Evolutionary conservation across 2,329 filamentous ascomycete species (phyloP).

Genomic region (Fusarium gaditjirri): DNA sequence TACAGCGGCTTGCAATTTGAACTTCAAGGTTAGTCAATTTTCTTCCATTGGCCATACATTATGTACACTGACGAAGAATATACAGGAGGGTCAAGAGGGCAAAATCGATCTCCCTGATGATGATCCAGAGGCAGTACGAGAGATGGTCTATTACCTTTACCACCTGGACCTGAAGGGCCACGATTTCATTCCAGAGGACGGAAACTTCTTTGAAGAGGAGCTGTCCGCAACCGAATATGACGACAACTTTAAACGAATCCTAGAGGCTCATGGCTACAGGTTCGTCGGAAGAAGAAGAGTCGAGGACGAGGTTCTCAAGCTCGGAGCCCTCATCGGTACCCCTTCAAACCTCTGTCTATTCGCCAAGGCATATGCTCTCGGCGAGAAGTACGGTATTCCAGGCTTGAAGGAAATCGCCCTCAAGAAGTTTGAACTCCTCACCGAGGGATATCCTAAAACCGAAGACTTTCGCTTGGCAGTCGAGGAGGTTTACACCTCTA

Average conservation of each 20-base stretch:
- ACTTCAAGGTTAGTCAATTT: neutral
- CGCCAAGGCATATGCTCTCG: neutral
- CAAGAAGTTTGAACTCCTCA: neutral
- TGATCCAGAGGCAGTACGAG: neutral
- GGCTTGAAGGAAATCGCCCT: neutral
- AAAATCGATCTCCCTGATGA: conserved; percentile 11
- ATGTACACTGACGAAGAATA: neutral
- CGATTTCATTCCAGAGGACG: neutral
- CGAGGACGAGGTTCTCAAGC: neutral
- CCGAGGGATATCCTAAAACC: neutral
- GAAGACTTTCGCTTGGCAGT: neutral
- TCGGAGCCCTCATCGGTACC: neutral
- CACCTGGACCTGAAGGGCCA: neutral
- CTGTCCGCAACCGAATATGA: neutral
- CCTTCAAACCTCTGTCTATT: neutral
- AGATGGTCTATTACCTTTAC: conserved; percentile 20
- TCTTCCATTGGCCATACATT: too few species aligned
- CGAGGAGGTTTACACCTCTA: conserved; percentile 3
- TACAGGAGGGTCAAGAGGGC: neutral
- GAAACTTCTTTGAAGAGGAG: neutral
- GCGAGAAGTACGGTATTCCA: neutral
- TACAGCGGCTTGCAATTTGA: neutral
- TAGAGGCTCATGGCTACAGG: accelerated
- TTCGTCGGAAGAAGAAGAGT: neutral
- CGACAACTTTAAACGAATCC: accelerated